Evolutionary conservation across 2,329 filamentous ascomycete species (phyloP), one percentile per base, ranked within the genome.

Genomic region (Plectosphaerella plurivora): DNA sequence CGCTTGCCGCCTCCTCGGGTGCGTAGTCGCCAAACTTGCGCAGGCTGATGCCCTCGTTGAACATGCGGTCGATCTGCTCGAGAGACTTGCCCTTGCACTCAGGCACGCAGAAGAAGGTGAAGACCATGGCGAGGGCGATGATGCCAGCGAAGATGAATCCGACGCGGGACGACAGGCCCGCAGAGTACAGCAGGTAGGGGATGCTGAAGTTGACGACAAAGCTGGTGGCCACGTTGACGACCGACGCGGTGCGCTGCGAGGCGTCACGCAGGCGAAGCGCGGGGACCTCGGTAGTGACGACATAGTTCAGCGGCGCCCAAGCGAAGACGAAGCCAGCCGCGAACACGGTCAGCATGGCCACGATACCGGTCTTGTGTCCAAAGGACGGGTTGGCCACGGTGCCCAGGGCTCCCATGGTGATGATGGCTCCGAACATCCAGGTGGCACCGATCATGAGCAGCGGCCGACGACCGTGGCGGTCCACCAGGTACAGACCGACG

Each of bases 341-440:
- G 35, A 65, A 71, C 5, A 73, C 41, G 24, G 61, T 61, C 28
- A 68, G 57, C 59, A 67, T 66, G 37, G 65, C 64, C 7, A 72
- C 63, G 39, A 70, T 67, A 12, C 60, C 63, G 11, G 57, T 55
- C 16, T 63, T 65, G 48, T 60, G 54, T 20, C 28, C 24, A 11
- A 53, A 50, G 1, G 57, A 56, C 1, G 59, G 51, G 8, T 55
- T 50, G 9, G 47, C 41, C 1, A 58, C 35, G 15, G 63, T 63
- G n/a, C 68, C 70, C 8, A 72, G 58, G 3, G 62, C 67, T 18
- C 66, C 70, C 68, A 72, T 70, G 8, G 64, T 63, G 16, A 71
- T 60, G 3, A 70, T 58, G 7, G 59, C 58, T 9, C 53, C 54
- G 2, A 60, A 57, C 48, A 69, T 68, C 12, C 69, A 37, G 9